phyloP scores from a whole-genome alignment of 805 yeast genomes.

The Metschnikowia corniflorae region DNA sequence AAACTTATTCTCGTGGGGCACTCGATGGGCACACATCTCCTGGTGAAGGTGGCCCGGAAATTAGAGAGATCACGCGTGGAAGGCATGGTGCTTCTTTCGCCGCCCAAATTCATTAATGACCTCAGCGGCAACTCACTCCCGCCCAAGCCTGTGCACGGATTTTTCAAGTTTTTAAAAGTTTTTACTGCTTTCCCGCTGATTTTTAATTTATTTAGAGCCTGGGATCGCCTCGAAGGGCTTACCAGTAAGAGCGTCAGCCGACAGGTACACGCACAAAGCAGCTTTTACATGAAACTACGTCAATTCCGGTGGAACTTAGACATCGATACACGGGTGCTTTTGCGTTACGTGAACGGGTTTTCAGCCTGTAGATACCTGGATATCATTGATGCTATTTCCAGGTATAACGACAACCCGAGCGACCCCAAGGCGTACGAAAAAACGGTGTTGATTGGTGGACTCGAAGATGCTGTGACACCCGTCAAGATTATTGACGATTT shows the following conservation, averaged over 20 bases:
- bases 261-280: constrained; percentile 37
- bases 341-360: constrained; percentile 53
- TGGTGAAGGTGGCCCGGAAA: constrained; percentile 41
- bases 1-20: constrained; percentile 58
- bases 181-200: constrained; percentile 41
- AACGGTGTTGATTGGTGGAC: constrained; percentile 57
- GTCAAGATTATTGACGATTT: constrained; percentile 31
- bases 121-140: neutral
- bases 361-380: constrained; percentile 41
- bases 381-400: constrained; percentile 37
- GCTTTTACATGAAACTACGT: constrained; percentile 42
- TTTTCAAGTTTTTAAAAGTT: constrained; percentile 20
- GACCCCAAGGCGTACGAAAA: constrained; percentile 36
- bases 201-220: constrained; percentile 52
- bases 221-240: constrained; percentile 63
- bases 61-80: constrained; percentile 41
- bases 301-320: constrained; percentile 74
- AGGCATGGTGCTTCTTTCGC: constrained; percentile 47
- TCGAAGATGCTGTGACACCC: constrained; percentile 56
- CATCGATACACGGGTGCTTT: constrained; percentile 50
- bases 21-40: constrained; percentile 67
- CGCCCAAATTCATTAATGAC: constrained; percentile 33
- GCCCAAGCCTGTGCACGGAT: neutral
- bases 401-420: constrained; percentile 31
- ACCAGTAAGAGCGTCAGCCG: constrained; percentile 57